Evolutionary conservation across 495 filamentous ascomycete genomes (phyloP).

Genomic region (Lichenothelia convexa): DNA sequence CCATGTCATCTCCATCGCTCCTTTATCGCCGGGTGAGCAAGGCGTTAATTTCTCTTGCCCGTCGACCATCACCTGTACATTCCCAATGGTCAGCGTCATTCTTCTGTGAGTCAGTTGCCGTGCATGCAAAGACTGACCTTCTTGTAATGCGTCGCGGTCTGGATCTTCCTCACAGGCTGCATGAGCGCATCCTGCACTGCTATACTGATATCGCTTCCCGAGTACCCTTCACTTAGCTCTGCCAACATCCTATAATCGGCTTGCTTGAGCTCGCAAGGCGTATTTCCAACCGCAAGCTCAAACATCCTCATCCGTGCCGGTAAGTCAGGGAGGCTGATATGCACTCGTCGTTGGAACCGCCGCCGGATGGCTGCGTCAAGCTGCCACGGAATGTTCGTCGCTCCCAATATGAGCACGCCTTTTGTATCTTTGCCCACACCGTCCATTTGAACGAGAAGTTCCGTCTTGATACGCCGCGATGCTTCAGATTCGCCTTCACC

Average conservation of each 20-base stretch:
- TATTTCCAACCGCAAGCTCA: conserved; percentile 77
- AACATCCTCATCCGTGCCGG: conserved; percentile 93
- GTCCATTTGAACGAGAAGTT: conserved; percentile 98
- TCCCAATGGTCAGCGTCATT: background rate
- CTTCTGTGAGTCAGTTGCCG: too few species aligned
- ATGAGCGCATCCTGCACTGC: conserved; percentile 94
- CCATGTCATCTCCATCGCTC: conserved; percentile 87
- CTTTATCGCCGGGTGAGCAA: conserved; percentile 77
- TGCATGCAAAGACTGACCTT: too few species aligned
- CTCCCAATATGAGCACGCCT: conserved; percentile 86
- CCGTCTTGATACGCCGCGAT: conserved; percentile 92
- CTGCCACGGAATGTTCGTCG: conserved; percentile 99
- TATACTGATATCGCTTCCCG: conserved; percentile 88
- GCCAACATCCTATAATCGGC: conserved; percentile 66
- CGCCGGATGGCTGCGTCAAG: conserved; percentile 93
- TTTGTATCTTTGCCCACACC: conserved; percentile 88
- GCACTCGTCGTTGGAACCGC: conserved; percentile 89
- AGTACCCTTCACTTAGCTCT: conserved; percentile 76
- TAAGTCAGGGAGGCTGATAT: conserved; percentile 80
- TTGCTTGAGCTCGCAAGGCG: conserved; percentile 64
- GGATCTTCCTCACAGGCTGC: conserved; percentile 94
- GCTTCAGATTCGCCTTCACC: conserved; percentile 97
- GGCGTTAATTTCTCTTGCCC: conserved; percentile 68
- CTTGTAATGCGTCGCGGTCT: conserved; percentile 97
- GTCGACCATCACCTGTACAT: conserved; percentile 44